A percentile compares a stretch with the other conserved stretches of the same genome.
Evolutionary conservation across 2,329 filamentous ascomycete species (phyloP).

Genomic region (Xylariaceae sp.): DNA sequence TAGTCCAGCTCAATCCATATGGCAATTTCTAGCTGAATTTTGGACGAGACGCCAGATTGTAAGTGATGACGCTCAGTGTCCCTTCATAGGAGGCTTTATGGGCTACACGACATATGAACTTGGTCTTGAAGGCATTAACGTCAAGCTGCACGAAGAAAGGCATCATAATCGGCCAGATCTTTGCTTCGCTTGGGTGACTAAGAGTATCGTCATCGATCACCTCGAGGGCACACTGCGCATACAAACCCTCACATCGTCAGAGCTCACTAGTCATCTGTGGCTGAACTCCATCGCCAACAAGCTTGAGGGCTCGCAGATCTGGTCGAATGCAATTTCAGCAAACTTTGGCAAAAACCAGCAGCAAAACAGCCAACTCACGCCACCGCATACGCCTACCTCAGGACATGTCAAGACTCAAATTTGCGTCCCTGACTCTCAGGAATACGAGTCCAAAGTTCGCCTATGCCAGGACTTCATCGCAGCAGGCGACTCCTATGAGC

Average conservation of each 20-base stretch:
- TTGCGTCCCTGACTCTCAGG: constrained; percentile 48
- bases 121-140: constrained; percentile 67
- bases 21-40: constrained; percentile 58
- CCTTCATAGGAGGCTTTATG: constrained; percentile 84
- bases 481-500: constrained; percentile 82
- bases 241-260: constrained; percentile 65
- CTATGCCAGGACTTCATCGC: constrained; percentile 74
- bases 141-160: constrained; percentile 45
- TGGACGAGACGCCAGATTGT: constrained; percentile 41
- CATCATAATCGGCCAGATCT: constrained; percentile 67
- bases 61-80: constrained; percentile 42
- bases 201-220: constrained; percentile 80
- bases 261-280: constrained; percentile 48
- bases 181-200: constrained; percentile 76
- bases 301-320: constrained; percentile 43
- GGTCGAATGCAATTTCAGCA: constrained; percentile 34
- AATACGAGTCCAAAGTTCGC: constrained; percentile 71
- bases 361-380: constrained; percentile 33
- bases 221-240: constrained; percentile 64
- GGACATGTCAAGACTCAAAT: constrained; percentile 38
- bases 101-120: constrained; percentile 87
- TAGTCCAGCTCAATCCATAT: constrained; percentile 46
- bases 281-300: constrained; percentile 46
- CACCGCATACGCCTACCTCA: constrained; percentile 38
- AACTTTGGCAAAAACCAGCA: constrained; percentile 15